Evolutionary conservation across 495 filamentous ascomycete genomes (phyloP).

Genomic region (Peziza echinospora): DNA sequence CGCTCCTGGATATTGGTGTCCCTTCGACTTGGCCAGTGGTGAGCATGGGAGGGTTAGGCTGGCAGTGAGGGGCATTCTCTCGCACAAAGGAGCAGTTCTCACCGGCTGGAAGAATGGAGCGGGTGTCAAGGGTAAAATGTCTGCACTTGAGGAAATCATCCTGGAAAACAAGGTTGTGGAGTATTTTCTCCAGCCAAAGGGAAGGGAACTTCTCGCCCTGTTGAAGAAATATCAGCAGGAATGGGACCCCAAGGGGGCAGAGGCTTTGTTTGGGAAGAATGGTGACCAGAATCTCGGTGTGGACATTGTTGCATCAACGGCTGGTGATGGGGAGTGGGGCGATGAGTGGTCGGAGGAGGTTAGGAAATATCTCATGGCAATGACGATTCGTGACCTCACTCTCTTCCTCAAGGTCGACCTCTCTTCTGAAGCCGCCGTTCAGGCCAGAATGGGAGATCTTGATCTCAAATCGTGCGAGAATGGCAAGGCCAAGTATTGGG

Average conservation of each 20-base stretch:
- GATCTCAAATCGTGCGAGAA: slow-evolving; percentile 59
- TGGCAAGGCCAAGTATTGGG: slow-evolving; percentile 56
- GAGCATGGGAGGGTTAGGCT: slow-evolving; percentile 18
- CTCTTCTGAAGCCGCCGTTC: slow-evolving; percentile 24
- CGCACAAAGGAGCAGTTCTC: slow-evolving; percentile 3
- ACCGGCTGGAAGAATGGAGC: slow-evolving; percentile 1
- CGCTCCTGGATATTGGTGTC: slow-evolving; percentile 16
- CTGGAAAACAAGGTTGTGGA: not conserved
- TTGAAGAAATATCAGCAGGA: slow-evolving; percentile 28
- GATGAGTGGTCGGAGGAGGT: not conserved
- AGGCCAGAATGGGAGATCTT: slow-evolving; percentile 64
- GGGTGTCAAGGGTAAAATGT: slow-evolving; percentile 2
- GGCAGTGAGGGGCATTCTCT: slow-evolving; percentile 19
- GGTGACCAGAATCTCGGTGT: not conserved
- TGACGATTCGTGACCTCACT: slow-evolving; percentile 80
- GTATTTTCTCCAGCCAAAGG: not conserved
- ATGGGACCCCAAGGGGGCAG: slow-evolving; percentile 27
- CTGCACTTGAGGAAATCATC: not conserved
- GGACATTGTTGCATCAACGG: not conserved
- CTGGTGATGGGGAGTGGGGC: not conserved
- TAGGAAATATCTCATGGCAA: slow-evolving; percentile 29
- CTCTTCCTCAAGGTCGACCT: slow-evolving; percentile 46
- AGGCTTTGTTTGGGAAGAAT: not conserved
- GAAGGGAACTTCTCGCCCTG: slow-evolving; percentile 4
- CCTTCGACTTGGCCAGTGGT: slow-evolving; percentile 21